Evolutionary conservation across 2,329 filamentous ascomycete species (phyloP), one percentile per base, ranked within the genome.

Genomic region (Neonectria sp.): DNA sequence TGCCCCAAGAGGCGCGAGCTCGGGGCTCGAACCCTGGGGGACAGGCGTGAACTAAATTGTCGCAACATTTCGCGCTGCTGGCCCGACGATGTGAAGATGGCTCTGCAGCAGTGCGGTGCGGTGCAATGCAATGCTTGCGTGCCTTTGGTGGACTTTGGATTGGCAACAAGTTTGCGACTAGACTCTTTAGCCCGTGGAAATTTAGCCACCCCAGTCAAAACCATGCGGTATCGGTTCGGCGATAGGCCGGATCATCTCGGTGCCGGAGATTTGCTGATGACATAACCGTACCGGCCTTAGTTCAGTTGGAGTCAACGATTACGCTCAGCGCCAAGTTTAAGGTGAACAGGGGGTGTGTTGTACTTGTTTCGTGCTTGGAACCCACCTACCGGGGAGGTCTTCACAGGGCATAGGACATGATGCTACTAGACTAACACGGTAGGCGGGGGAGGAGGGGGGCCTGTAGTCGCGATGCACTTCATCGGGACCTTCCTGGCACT

Each of bases 11-110:
- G 63, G 52, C 71, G 70, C 27, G 75, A 74, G 68, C 73, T 68
- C 49, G 71, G 67, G 15, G 73, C 73, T 63, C 71, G 70, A 27
- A 67, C 73, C 71, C 72, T 70, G 55, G 73, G 73, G 63, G 76
- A 77, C 61, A 82, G 63, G 68, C 78, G 73, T 60, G 80, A 61
- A 63, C 76, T 75, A 65, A 81, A 73, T 69, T 79, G 77, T 74
- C 81, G 79, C 72, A 82, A 73, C 81, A 82, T 82, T 62, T 68
- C 59, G 63, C 63, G 27, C 64, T 70, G 59, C 61, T 71, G 43
- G 52, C 31, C 57, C 40, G 55, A 55, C 40, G 29, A 40, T 45
- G 45, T 31, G 12, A 64, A 60, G 57, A 46, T 9, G 51, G 17
- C 57, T 59, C 55, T 58, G 48, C 66, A 63, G 55, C 68, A 65